phyloP scores from a whole-genome alignment of 2,329 filamentous ascomycete genomes.

The Aspergillus arachidicola region DNA sequence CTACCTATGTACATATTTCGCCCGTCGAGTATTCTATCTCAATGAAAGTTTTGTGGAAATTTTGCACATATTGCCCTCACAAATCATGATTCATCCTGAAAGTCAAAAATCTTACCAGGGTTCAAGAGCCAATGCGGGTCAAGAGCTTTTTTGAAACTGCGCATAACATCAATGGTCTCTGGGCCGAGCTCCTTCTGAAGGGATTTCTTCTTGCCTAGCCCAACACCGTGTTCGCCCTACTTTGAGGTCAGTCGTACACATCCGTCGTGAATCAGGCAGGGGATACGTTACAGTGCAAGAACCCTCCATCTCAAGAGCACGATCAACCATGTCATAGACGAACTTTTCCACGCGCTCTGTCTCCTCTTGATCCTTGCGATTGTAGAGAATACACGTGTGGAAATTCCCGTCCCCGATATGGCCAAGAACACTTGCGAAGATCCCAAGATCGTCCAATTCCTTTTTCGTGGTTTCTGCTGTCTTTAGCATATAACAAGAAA shows the following conservation, averaged over 20 bases:
- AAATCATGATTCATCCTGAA: slow-evolving; percentile 31
- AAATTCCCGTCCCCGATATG: slow-evolving; percentile 96
- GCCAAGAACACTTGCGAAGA: slow-evolving; percentile 85
- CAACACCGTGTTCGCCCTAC: slow-evolving; percentile 78
- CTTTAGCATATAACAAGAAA: slow-evolving; percentile 17
- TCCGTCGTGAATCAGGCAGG: not conserved
- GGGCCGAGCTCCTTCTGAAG: slow-evolving; percentile 77
- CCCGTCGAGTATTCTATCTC: not conserved
- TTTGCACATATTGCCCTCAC: too few species aligned
- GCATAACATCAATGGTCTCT: slow-evolving; percentile 83
- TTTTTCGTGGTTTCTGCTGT: slow-evolving; percentile 77
- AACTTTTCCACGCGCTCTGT: slow-evolving; percentile 75
- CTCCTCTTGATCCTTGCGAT: slow-evolving; percentile 69
- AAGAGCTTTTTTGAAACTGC: slow-evolving; percentile 75
- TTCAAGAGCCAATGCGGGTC: slow-evolving; percentile 91
- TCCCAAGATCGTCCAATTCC: slow-evolving; percentile 80
- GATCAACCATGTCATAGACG: slow-evolving; percentile 85
- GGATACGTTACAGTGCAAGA: slow-evolving; percentile 68
- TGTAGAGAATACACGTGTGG: slow-evolving; percentile 89
- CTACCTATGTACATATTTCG: not conserved
- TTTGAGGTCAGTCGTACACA: slow-evolving; percentile 12
- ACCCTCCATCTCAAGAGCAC: slow-evolving; percentile 92
- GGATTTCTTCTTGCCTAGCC: slow-evolving; percentile 81
- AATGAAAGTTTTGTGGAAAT: not conserved
- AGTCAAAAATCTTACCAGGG: slow-evolving; percentile 86